Conservation (phyloP, 2,329 filamentous ascomycete genomes). For the Neocucurbitaria cava region DNA sequence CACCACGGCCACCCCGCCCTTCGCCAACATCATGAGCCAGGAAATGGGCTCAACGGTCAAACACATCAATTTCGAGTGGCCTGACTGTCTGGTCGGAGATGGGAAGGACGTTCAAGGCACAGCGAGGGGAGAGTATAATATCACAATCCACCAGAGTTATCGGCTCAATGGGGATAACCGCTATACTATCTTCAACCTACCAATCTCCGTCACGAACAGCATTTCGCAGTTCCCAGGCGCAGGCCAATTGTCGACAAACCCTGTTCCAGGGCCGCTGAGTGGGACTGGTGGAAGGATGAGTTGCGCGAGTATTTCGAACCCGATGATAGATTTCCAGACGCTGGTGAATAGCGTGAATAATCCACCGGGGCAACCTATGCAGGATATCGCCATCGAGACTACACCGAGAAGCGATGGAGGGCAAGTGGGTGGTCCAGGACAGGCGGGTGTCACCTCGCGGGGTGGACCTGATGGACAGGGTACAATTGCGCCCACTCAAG, state of each 20-base stretch:
- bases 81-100: slow-evolving; percentile 70
- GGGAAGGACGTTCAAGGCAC: slow-evolving; percentile 56
- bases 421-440: slow-evolving; percentile 34
- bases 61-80: slow-evolving; percentile 76
- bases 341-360: slow-evolving; percentile 43
- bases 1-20: slow-evolving; percentile 58
- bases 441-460: slow-evolving; percentile 2
- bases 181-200: slow-evolving; percentile 75
- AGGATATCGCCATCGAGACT: slow-evolving; percentile 37
- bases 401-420: slow-evolving; percentile 32
- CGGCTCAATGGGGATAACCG: slow-evolving; percentile 68
- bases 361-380: slow-evolving; percentile 39
- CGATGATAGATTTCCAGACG: slow-evolving; percentile 28
- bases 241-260: slow-evolving; percentile 39
- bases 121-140: slow-evolving; percentile 70
- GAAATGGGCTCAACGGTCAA: slow-evolving; percentile 74
- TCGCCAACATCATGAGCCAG: slow-evolving; percentile 68
- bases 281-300: slow-evolving; percentile 43
- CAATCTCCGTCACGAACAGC: slow-evolving; percentile 71
- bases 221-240: slow-evolving; percentile 55
- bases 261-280: slow-evolving; percentile 42
- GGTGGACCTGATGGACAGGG: background rate
- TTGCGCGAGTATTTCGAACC: slow-evolving; percentile 40
- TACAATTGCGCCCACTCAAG: slow-evolving; percentile 10
- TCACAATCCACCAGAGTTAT: slow-evolving; percentile 75